These are phyloP conservation scores for Daedaleopsis nitida DNA, from an alignment of 768 basidiomycete genomes.

Conservation along the genomic window DNA sequence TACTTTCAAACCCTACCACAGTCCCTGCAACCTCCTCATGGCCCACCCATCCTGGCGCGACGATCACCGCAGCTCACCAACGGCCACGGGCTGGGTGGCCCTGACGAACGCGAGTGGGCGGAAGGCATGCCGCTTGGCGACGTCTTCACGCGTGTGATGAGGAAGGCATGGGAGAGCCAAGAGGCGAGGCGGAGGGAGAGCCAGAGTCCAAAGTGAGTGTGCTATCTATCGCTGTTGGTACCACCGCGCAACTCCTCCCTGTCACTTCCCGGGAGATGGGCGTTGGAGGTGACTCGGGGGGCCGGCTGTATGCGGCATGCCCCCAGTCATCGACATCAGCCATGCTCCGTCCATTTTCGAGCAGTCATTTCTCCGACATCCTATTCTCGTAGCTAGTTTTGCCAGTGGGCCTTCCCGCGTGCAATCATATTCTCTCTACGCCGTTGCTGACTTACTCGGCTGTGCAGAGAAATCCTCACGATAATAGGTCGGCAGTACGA, in stretches of 20 bases:
- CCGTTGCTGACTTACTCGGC: neutral
- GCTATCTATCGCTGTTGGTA: neutral
- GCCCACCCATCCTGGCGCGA: slow-evolving; percentile 35
- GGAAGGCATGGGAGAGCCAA: slow-evolving; percentile 66
- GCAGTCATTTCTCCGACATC: too few species aligned
- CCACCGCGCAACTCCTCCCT: neutral
- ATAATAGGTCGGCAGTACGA: slow-evolving; percentile 84
- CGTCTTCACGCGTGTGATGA: slow-evolving; percentile 60
- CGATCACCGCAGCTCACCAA: slow-evolving; percentile 73
- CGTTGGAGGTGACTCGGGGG: too few species aligned
- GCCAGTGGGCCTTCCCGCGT: too few species aligned
- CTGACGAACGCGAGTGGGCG: slow-evolving; percentile 53
- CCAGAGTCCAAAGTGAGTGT: slow-evolving; percentile 68
- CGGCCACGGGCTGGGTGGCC: slow-evolving; percentile 55
- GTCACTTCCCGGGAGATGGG: too few species aligned
- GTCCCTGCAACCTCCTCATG: slow-evolving; percentile 42
- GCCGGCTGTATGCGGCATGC: neutral
- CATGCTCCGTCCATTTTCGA: too few species aligned
- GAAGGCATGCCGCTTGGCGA: slow-evolving; percentile 73
- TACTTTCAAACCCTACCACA: slow-evolving; percentile 53
- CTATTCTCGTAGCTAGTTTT: too few species aligned
- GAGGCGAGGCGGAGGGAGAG: slow-evolving; percentile 48
- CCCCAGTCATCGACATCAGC: neutral
- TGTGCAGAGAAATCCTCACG: slow-evolving; percentile 57
- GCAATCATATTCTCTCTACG: neutral